Evolutionary conservation across 768 basidiomycete genomes (phyloP), one percentile per base, ranked within the genome.

Genomic region (Hericium erinaceus): DNA sequence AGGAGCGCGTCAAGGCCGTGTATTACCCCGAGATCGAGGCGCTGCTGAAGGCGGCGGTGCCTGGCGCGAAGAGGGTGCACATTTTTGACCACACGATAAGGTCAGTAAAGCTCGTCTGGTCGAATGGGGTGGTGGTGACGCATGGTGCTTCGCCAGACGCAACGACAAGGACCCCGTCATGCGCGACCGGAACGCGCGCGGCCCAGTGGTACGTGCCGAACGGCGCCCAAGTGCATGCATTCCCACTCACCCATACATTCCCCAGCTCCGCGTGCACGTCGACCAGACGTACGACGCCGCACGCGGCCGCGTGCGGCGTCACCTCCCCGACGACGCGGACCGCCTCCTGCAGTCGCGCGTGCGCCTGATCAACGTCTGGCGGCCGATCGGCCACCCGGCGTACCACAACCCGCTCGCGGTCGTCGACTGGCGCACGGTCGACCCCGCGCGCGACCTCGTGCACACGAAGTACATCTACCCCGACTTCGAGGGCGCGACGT

Each of bases 351-450:
- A 73, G 55, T 66, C 69, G 12, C 74, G 76, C 52, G 68, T 70
- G 26, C 74, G 72, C 52, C 74, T 77, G 60, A 74, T 78, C 64
- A 78, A 78, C 59, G 71, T 77, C 52, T 76, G 77, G 77, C 73
- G 77, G 28, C 76, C 75, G 4, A 75, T 77, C 53, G 66, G 39
- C 39, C 61, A 77, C 60, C 61, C 71, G 9, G 75, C 72, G 33
- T 68, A 68, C 33, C 72, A 77, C 61, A 60, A 68, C 20, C 77
- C 77, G 11, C 71, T 78, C 48, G 75, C 72, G 3, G 64, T 75
- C 6, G 70, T 69, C 0, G 77, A 78, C 65, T 78, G 71, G 66
- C 72, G 71, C 39, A 59, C 63, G 13, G 52, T 77, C 57, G 67
- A 77, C 62, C 59, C 61, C 24, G 63, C 64, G n/a, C 57, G 60